Evolutionary conservation across 805 yeast genomes (phyloP).

Genomic region (Saccharomycopsis sp.): DNA sequence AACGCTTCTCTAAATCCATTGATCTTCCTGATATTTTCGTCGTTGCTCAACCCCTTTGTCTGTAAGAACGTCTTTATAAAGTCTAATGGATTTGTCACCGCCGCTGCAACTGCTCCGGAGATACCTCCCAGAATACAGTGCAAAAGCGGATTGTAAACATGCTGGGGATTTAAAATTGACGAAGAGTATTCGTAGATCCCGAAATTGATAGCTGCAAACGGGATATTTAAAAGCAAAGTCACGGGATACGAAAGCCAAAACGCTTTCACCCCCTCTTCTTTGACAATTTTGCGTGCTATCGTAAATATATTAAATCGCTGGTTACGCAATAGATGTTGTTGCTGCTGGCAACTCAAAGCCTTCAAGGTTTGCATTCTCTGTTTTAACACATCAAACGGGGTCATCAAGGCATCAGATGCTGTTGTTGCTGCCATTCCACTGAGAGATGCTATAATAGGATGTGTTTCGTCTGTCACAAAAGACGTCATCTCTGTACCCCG

Average conservation of each 20-base stretch:
- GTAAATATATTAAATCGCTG: constrained; percentile 24
- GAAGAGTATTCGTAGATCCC: constrained; percentile 84
- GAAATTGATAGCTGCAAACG: constrained; percentile 91
- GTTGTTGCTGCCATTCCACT: constrained; percentile 91
- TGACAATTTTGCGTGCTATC: constrained; percentile 44
- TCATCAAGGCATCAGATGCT: constrained; percentile 94
- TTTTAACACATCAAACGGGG: constrained; percentile 91
- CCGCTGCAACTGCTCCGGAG: constrained; percentile 94
- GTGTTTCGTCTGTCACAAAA: constrained; percentile 52
- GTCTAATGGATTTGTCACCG: constrained; percentile 89
- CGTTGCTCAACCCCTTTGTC: constrained; percentile 47
- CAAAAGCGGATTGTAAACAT: constrained; percentile 76
- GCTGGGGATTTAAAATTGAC: constrained; percentile 69
- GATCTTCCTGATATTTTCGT: background rate
- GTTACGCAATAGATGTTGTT: constrained; percentile 4
- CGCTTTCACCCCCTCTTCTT: constrained; percentile 64
- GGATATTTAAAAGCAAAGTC: constrained; percentile 83
- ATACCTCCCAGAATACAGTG: constrained; percentile 92
- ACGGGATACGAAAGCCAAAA: constrained; percentile 93
- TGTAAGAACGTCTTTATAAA: constrained; percentile 89
- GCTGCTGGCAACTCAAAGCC: constrained; percentile 26
- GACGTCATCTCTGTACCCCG: constrained; percentile 27
- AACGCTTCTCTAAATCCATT: constrained; percentile 45
- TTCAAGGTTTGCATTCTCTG: constrained; percentile 75
- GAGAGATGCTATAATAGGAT: constrained; percentile 74